Base-by-base conservation (phyloP, 805 yeast genomes). In the Kazachstania taianensis region DNA sequence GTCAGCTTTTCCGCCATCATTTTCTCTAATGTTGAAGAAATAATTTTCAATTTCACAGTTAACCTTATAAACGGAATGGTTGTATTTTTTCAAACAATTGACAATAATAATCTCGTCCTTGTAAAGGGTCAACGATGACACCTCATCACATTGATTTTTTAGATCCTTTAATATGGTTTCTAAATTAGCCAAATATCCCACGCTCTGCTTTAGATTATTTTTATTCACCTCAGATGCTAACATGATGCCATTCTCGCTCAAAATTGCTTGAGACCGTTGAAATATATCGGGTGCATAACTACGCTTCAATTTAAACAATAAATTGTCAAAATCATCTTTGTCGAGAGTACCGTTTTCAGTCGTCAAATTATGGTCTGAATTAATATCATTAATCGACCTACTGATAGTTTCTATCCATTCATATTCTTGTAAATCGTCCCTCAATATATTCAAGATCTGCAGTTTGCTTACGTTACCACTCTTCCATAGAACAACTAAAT, bases 141-240 rank as follows among this genome's bases (percentile, higher is more conserved):
- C 67, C 48, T 82, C 92, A 39, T 69, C 67, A 14, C 75, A 65
- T 32, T 69, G 67, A 40, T 71, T 78, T 40, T 69, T 70, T 36
- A 81, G 65, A 48, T 86, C 95, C 38, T 70, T 72, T 51, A 94
- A 78, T 18, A 86, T 63, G 2, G 82, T 67, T 39, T 76, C 79
- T 39, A 87, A 70, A 41, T 78, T 74, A 23, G 70, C 63, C 81
- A 94, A 78, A 46, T 77, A 77, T 20, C 67, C 67, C 32, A 60
- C 56, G 3, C 35, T 35, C 19, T 33, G 33, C n/a, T 35, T 24
- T 8, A 20, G 3, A 19, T 18, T 26, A 27, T 62, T 62, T 5
- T 57, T 40, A 18, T 50, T 46, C 3, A 20, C 27, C 16, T 43
- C 41, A 5, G 44, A 20, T n/a, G 42, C 28, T 9, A 46, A 35